Evolutionary conservation across 768 basidiomycete species (phyloP), one percentile per base, ranked within the genome.

Genomic region (Heimioporus sp.): DNA sequence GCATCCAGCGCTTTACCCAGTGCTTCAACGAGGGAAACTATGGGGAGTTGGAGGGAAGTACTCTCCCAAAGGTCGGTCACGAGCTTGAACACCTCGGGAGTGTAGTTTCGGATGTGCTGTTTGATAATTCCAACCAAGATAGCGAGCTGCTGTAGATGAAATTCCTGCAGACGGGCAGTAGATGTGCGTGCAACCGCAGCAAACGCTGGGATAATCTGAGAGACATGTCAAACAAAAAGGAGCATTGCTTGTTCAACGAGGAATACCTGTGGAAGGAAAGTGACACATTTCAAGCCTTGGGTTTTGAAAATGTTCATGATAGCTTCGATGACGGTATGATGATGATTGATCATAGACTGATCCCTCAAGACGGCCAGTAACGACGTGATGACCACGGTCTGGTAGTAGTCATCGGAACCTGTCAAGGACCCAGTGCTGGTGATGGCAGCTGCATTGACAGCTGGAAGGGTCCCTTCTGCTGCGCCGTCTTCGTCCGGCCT

Each of bases 221-320:
- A 45, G 19, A 20, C 17, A 51, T 21, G 19, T 54, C 46, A 62
- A 42, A 51, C 42, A 65, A 12, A 52, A 10, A 21, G 48, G 24
- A 32, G 12, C 7, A 31, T 41, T 21, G 16, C 21, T 35, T 39
- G 19, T 48, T 48, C 47, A 36, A 39, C 34, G 17, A 40, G 21
- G 51, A 44, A 55, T 65, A 93, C 92, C 77, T 97, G 94, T 40
- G 96, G 91, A 21, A 99, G 72, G 72, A 98, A 98, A 2, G 90
- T 83, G 17, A 96, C 94, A 67, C 93, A 97, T 77, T 95, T 94
- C 65, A 98, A 73, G 13, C 96, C 94, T 65, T 98, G 95, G 0
- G 94, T 97, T 70, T 95, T 94, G 80, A 98, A 99, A 54, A 99
- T 98, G 42, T 92, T 88, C 92, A 98, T 98, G 60, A 99, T 89